Percentiles rank a stretch among this genome's conserved stretches.
Evolutionary conservation across 257 asterid species (phyloP).

Genomic region (Cruciata laevipes): DNA sequence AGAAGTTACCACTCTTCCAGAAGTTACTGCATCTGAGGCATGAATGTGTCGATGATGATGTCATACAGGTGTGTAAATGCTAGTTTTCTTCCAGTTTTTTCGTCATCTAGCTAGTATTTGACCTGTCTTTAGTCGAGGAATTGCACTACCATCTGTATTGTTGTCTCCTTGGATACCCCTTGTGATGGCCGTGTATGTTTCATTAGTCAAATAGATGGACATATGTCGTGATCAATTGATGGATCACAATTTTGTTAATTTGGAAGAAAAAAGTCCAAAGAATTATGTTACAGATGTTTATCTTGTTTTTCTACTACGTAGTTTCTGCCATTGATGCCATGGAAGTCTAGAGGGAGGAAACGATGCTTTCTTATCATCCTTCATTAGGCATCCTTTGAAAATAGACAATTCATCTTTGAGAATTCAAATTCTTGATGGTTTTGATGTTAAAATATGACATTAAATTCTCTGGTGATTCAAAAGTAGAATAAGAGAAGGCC

Average conservation of each 20-base stretch:
- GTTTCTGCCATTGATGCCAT: background rate
- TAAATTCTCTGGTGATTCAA: background rate
- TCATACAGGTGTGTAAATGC: background rate
- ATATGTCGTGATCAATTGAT: constrained; percentile 1
- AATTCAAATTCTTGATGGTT: background rate
- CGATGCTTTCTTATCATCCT: no score
- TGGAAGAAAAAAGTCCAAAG: background rate
- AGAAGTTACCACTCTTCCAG: constrained; percentile 58
- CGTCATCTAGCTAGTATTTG: background rate
- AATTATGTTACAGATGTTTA: background rate
- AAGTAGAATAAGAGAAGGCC: background rate
- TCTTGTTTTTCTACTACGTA: background rate
- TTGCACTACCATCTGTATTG: background rate
- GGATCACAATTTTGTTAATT: constrained; percentile 20
- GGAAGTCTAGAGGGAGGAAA: no score
- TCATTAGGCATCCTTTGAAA: background rate
- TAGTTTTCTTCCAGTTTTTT: background rate
- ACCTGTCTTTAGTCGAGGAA: background rate
- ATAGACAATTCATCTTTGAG: background rate
- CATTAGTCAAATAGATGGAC: constrained; percentile 3
- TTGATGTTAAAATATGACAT: background rate
- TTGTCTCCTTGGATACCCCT: background rate
- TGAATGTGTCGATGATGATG: constrained; percentile 14
- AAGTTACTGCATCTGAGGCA: constrained; percentile 55
- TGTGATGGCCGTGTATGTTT: constrained; percentile 12